A percentile compares a stretch with the other conserved stretches of the same genome.
Evolutionary conservation across 441 rosid genomes (phyloP).

Genomic region (Pelargonium myrrhifolium): DNA sequence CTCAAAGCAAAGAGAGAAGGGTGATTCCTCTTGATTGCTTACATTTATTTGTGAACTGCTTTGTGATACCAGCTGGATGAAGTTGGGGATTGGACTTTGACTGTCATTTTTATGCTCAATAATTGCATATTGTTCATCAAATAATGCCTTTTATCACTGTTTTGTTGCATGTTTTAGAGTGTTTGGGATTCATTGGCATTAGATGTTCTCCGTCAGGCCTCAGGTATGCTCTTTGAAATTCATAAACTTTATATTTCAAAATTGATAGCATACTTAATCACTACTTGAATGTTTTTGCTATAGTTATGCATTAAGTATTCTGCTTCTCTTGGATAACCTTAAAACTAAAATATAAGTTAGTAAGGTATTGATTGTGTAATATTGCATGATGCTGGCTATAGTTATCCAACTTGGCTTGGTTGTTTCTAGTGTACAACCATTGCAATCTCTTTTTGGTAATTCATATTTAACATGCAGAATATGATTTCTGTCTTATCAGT

Average conservation of each 20-base stretch:
- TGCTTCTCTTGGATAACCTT: background rate
- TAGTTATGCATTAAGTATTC: background rate
- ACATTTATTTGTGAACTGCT: too few relatives aligned
- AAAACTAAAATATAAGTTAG: background rate
- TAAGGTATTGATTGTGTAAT: background rate
- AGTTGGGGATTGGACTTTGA: background rate
- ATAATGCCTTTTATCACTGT: slow-evolving; percentile 4
- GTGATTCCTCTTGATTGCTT: too few relatives aligned
- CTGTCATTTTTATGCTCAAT: background rate
- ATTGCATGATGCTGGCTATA: too few relatives aligned
- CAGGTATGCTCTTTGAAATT: slow-evolving; percentile 47
- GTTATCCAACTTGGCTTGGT: background rate
- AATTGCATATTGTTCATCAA: background rate
- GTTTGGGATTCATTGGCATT: slow-evolving; percentile 80
- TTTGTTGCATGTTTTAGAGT: slow-evolving; percentile 30
- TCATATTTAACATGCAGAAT: background rate
- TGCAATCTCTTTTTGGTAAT: background rate
- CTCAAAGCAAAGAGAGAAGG: too few relatives aligned
- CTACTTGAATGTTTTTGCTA: background rate
- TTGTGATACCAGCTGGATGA: too few relatives aligned
- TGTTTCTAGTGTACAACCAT: background rate
- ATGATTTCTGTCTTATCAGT: background rate
- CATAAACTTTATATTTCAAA: slow-evolving; percentile 6
- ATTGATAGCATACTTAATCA: slow-evolving; percentile 6
- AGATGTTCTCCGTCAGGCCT: slow-evolving; percentile 71